phyloP scores from a whole-genome alignment of 2,329 filamentous ascomycete genomes.

The Cladosporium oxysporum region DNA sequence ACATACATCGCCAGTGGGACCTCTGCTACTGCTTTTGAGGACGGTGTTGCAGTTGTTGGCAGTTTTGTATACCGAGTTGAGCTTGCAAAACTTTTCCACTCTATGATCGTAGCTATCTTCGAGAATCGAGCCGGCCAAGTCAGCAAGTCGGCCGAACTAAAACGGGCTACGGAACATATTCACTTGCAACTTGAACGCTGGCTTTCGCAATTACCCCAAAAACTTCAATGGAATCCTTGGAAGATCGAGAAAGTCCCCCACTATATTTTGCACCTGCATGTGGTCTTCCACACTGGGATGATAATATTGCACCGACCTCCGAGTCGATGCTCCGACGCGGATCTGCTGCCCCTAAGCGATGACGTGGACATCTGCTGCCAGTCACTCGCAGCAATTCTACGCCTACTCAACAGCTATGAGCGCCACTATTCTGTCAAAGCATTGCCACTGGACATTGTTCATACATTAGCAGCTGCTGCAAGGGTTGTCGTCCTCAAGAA shows the following conservation, averaged over 20 bases:
- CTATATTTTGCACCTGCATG: slow-evolving; percentile 6
- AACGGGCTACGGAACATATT: background rate
- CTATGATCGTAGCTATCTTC: slow-evolving; percentile 7
- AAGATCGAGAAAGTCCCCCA: slow-evolving; percentile 6
- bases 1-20: slow-evolving; percentile 10
- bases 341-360: background rate
- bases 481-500: slow-evolving; percentile 6
- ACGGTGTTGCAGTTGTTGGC: slow-evolving; percentile 6
- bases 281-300: slow-evolving; percentile 2
- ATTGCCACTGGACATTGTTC: slow-evolving; percentile 1
- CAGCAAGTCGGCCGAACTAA: background rate
- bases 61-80: slow-evolving; percentile 2
- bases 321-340: background rate
- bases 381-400: slow-evolving; percentile 6
- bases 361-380: slow-evolving; percentile 7
- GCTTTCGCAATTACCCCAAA: slow-evolving; percentile 8
- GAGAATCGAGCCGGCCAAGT: slow-evolving; percentile 3
- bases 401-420: slow-evolving; percentile 6
- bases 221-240: slow-evolving; percentile 11
- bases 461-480: slow-evolving; percentile 3
- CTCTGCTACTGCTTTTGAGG: slow-evolving; percentile 4
- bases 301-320: slow-evolving; percentile 11
- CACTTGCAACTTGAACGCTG: background rate
- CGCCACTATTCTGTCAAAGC: background rate
- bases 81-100: slow-evolving; percentile 10